phyloP scores from a whole-genome alignment of 495 filamentous ascomycete genomes.

The Talaromyces proteolyticus region DNA sequence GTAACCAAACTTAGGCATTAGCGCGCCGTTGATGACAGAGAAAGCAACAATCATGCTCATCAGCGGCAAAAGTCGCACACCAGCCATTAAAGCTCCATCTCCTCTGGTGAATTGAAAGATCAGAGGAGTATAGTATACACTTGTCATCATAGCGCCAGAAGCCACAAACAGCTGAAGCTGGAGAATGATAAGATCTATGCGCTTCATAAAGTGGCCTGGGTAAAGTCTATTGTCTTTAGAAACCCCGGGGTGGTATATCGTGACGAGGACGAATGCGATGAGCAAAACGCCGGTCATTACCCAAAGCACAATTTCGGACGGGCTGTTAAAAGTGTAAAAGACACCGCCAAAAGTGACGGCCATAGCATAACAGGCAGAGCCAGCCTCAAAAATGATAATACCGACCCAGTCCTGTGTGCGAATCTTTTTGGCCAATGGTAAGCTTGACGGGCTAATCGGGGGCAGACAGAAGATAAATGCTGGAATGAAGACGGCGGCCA shows the following conservation, averaged over 20 bases:
- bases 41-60: too few species aligned
- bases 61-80: too few species aligned
- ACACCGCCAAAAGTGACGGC: conserved; percentile 1
- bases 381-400: background rate
- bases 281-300: conserved; percentile 2
- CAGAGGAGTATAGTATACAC: too few species aligned
- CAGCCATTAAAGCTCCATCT: too few species aligned
- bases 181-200: too few species aligned
- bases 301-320: conserved; percentile 3
- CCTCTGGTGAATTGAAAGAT: too few species aligned
- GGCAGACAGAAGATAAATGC: conserved; percentile 53
- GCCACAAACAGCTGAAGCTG: too few species aligned
- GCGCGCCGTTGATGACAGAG: too few species aligned
- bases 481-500: conserved; percentile 47
- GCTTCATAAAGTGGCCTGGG: too few species aligned
- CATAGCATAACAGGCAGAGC: background rate
- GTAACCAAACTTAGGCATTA: too few species aligned
- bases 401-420: background rate
- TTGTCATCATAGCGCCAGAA: too few species aligned
- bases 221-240: too few species aligned
- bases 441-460: background rate
- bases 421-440: background rate
- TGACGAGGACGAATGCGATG: conserved; percentile 1
- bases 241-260: background rate
- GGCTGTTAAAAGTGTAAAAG: background rate